Evolutionary conservation across 768 basidiomycete species (phyloP).

Genomic region (Mrakia gelida): DNA sequence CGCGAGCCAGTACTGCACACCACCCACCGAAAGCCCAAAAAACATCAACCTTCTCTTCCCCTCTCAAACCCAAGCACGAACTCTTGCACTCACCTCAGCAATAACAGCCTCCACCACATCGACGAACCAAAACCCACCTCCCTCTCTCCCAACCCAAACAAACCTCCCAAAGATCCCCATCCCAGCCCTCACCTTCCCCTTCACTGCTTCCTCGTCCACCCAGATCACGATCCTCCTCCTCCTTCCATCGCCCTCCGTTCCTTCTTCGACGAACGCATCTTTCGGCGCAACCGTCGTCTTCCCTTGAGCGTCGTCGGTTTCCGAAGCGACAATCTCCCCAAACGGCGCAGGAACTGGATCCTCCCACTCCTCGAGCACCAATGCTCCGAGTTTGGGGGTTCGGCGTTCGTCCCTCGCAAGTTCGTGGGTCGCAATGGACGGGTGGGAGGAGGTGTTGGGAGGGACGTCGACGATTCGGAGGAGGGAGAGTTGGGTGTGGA

Average conservation of each 20-base stretch:
- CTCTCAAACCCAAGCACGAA: not conserved
- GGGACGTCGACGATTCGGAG: not conserved
- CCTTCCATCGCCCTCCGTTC: no score
- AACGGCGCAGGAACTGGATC: not conserved
- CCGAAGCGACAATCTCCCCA: not conserved
- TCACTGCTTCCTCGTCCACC: not conserved
- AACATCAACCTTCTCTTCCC: not conserved
- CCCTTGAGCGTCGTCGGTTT: not conserved
- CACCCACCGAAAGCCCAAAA: no score
- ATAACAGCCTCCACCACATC: not conserved
- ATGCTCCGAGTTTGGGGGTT: not conserved
- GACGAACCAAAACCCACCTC: constrained; percentile 14
- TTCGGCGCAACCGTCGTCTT: not conserved
- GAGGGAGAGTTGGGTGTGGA: not conserved
- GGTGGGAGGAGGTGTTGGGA: not conserved
- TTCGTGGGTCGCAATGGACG: not conserved
- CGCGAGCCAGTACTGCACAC: not conserved
- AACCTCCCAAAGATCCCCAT: not conserved
- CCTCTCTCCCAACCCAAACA: constrained; percentile 3
- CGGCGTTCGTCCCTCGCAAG: not conserved
- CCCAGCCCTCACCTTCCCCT: constrained; percentile 1
- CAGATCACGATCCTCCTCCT: not conserved
- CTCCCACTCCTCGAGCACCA: not conserved
- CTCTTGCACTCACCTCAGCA: constrained; percentile 1
- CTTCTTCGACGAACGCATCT: not conserved